Evolutionary conservation across 345 rosid species (phyloP), one percentile per base, ranked within the genome.

Genomic region (Gossypium ekmanianum): DNA sequence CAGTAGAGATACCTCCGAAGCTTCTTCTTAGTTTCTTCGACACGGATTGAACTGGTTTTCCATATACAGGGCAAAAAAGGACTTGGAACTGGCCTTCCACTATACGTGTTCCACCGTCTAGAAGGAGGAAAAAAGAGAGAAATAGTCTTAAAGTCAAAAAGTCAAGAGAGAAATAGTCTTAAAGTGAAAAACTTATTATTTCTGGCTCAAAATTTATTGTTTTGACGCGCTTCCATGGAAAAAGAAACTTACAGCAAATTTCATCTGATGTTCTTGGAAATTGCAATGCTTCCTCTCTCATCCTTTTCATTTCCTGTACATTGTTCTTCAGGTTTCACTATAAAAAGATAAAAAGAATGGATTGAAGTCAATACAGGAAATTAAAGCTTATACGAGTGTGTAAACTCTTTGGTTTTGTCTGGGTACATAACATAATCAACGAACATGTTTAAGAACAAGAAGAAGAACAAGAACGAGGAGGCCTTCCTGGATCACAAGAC

Each of bases 401-500:
- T 51, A 51, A 14, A 51, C 12, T 58, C 1, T 9, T 59, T 59
- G 63, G 16, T 61, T 26, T 61, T 61, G 63, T 59, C 1, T 26
- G 65, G 43, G 65, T 2, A 27, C 44, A 62, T 29, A 29, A 29
- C 39, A 2, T 39, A 67, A 45, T 1, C 34, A 44, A 66, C 45
- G 54, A 22, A 20, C 34, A 20, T 11, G 7, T 7, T 34, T 9
- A 18, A 6, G 39, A 67, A 20, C 54, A 67, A 20, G 39, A 47
- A 45, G 39, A 45, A 20, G 39, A 7, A 45, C 18, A 10, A 9
- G 62, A 9, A 12, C 3, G 27, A 63, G 5, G 61, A 20, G 41
- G 11, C 5, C 24, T 68, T 68, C 45, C 79, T 69, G 2, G 69
- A 76, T 20, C 66, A 69, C 50, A 69, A 50, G 68, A 76, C n/a